Base-by-base conservation (phyloP, 805 yeast species). In the Teunomyces cretensis region DNA sequence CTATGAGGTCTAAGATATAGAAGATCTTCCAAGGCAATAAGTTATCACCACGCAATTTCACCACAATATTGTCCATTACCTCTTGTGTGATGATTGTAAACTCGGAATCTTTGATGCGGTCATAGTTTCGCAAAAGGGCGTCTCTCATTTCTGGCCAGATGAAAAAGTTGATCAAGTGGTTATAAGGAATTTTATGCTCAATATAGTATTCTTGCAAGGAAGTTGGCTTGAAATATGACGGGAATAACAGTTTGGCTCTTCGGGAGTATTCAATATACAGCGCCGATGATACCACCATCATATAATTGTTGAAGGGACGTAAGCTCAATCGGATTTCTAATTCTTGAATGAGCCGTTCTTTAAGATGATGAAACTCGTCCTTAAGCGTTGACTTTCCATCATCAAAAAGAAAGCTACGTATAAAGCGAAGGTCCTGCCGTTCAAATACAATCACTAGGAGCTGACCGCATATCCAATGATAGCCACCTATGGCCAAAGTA, bases 81-180 rank as follows among this genome's bases (percentile, higher is more conserved):
- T 40, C 43, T 15, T 40, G 36, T 9, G 24, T 31, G 15, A 31
- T 22, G 8, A 15, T 12, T 19, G 37, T 16, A 9, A 40, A 31
- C 14, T 17, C 31, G 1, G 38, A 12, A n/a, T 33, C 38, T 13
- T 33, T 33, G 15, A 40, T 31, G 11, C 19, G 26, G 26, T 40
- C 43, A 7, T 30, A 16, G 24, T 30, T 31, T 19, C 30, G 11
- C n/a, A 40, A 24, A 9, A 40, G 32, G 16, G 37, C 24, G 19
- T 40, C 43, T 22, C 43, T 17, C 26, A 40, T 27, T 24, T 40
- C 43, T 22, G 43, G 43, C 43, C 43, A 40, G 4, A 40, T 31
- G 28, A 40, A 17, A 13, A 40, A 40, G 37, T 40, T 40, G 26
- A 40, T 40, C 26, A 40, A 31, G 15, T 40, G 43, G 14, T 40